Evolutionary conservation across 192 early-diverging fungal genomes (phyloP).

Genomic region (Spinellus fusiger): DNA sequence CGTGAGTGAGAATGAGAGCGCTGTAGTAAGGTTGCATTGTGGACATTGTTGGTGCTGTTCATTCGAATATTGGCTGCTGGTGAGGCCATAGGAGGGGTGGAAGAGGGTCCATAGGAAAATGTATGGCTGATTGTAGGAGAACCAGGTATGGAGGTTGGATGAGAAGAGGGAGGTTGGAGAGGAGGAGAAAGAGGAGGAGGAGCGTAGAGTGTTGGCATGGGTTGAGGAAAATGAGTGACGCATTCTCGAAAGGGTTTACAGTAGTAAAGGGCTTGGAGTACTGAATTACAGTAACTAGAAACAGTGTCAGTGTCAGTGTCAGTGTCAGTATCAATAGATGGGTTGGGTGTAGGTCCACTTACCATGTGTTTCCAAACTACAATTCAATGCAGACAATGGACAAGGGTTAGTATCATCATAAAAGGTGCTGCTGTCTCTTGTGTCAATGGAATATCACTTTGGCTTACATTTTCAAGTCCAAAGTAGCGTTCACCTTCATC

Average conservation of each 20-base stretch:
- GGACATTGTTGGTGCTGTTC: slow-evolving; percentile 3
- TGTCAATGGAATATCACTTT: too few species aligned
- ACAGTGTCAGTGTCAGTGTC: not conserved
- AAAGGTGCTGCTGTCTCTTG: too few species aligned
- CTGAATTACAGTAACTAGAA: slow-evolving; percentile 87
- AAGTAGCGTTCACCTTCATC: slow-evolving; percentile 73
- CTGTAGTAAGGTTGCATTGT: not conserved
- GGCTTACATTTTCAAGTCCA: slow-evolving; percentile 89
- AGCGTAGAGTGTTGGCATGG: slow-evolving; percentile 5
- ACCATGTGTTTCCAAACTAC: slow-evolving; percentile 88
- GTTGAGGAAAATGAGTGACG: slow-evolving; percentile 68
- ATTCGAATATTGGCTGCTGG: not conserved
- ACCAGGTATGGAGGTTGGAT: not conserved
- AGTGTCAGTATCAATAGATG: not conserved
- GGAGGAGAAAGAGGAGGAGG: slow-evolving; percentile 13
- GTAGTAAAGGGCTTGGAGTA: slow-evolving; percentile 94
- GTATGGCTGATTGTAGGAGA: not conserved
- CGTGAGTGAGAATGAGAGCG: not conserved
- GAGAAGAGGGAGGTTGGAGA: slow-evolving; percentile 14
- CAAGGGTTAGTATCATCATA: too few species aligned
- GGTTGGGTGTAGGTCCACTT: slow-evolving; percentile 18
- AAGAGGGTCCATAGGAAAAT: not conserved
- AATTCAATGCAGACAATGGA: not conserved
- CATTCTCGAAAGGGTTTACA: slow-evolving; percentile 93
- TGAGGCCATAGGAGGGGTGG: not conserved